Base-by-base conservation (phyloP, 257 asterid species). In the Eustoma russellianum region DNA sequence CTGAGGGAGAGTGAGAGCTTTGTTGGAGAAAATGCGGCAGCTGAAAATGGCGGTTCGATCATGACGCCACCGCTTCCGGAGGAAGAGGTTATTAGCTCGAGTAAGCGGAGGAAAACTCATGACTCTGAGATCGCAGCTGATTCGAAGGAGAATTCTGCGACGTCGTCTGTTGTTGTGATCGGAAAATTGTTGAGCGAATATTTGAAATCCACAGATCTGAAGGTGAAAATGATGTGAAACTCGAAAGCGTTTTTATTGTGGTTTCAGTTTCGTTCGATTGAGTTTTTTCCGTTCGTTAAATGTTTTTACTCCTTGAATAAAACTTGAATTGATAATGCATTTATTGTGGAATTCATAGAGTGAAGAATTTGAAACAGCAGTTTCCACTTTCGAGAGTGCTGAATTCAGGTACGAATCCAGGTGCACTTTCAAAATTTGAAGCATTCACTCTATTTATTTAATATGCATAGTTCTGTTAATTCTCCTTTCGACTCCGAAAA, bases 361-460 rank as follows among this genome's bases (percentile, higher is more conserved):
- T 24, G 70, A 79, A 52, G 77, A 61, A 57, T 75, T 52, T 40
- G 92, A 67, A 70, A 75, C 74, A 43, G 81, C 74, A 55, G 61
- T 63, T 57, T 70, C 83, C 33, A 70, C 87, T 67, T 68, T 75
- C 48, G 38, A 28, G 48, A 69, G 61, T 56, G 45, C 67, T 52
- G 60, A 65, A 60, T 77, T 72, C 83, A 77, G 95, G 95, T 86
- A 58, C 70, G 60, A 65, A 60, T 77, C 70, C 83, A 77, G 95
- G 95, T 86, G 56, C 70, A 46, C 19, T 18, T 41, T 41, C 35
- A 41, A 55, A 57, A 12, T 47, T 56, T 51, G 38, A 38, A 38
- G 43, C 16, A 11, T 38, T 11, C 12, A 11, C 9, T 38, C 12
- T 38, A 38, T 38, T 35, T 35, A 35, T 35, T 38, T 7, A 11